Percentiles rank a stretch among this genome's conserved stretches.
Evolutionary conservation across 2,329 filamentous ascomycete genomes (phyloP).

Genomic region (Westerdykella aurantiaca): DNA sequence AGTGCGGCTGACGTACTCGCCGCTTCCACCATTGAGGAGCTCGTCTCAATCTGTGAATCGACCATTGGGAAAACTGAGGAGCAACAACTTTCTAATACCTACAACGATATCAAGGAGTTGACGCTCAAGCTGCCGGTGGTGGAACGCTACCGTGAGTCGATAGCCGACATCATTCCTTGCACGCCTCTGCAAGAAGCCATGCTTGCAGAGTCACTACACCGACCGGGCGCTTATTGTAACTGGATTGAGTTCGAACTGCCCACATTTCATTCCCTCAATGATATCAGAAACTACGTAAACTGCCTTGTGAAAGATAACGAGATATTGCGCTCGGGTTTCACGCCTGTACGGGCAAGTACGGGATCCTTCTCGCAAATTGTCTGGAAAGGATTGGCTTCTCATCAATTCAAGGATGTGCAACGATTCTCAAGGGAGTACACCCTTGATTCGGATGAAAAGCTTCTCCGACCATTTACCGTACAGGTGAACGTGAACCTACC

Average conservation of each 20-base stretch:
- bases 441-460: constrained; percentile 31
- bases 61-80: background rate
- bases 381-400: constrained; percentile 49
- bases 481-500: constrained; percentile 42
- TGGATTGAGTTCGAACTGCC: constrained; percentile 62
- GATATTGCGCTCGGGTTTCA: constrained; percentile 70
- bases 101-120: constrained; percentile 2
- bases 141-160: constrained; percentile 4
- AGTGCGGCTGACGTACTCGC: constrained; percentile 59
- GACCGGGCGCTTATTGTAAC: constrained; percentile 67
- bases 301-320: constrained; percentile 47
- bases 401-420: constrained; percentile 43
- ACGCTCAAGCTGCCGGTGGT: constrained; percentile 10
- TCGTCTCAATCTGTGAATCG: constrained; percentile 17
- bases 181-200: constrained; percentile 73
- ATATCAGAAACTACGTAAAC: constrained; percentile 38
- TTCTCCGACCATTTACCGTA: constrained; percentile 58
- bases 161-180: constrained; percentile 50
- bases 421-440: constrained; percentile 38
- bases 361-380: constrained; percentile 58
- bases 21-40: constrained; percentile 43
- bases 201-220: constrained; percentile 64
- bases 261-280: constrained; percentile 17
- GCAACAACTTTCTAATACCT: background rate
- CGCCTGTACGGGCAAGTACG: constrained; percentile 36